Conservation (phyloP, 805 yeast species). For the Candida silvicultrix region DNA sequence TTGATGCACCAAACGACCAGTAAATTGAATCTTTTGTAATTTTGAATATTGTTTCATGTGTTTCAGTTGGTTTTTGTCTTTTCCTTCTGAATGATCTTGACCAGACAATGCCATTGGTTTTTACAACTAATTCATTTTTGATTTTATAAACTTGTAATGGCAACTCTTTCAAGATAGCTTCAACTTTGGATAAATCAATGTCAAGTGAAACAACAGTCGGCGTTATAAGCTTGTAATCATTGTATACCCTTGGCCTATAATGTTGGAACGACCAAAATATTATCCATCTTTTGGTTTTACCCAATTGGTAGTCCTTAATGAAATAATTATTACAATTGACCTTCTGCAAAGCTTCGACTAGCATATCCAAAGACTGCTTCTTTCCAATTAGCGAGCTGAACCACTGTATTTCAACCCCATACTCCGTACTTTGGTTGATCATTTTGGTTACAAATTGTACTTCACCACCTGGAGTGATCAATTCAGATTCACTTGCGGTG, state of each 20-base stretch:
- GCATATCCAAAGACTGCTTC: conserved; percentile 8
- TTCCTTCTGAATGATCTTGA: conserved; percentile 19
- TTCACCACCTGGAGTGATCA: conserved; percentile 43
- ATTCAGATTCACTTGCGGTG: conserved; percentile 29
- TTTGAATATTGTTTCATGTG: conserved; percentile 5
- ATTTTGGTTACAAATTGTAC: conserved; percentile 29
- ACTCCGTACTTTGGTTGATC: conserved; percentile 26
- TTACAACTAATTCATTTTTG: neutral
- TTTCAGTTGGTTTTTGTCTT: conserved; percentile 1
- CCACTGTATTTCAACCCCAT: conserved; percentile 24
- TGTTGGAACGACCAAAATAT: conserved; percentile 18
- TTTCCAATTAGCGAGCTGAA: conserved; percentile 34
- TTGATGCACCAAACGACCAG: conserved; percentile 13
- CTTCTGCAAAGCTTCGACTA: conserved; percentile 4
- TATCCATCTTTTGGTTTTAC: conserved; percentile 20
- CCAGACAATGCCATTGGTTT: conserved; percentile 18
- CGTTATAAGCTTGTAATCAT: conserved; percentile 1
- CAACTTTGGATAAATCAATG: conserved; percentile 7
- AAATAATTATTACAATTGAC: conserved; percentile 9
- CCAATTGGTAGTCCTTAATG: conserved; percentile 15
- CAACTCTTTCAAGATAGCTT: neutral
- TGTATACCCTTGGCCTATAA: conserved; percentile 8
- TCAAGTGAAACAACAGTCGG: conserved; percentile 10
- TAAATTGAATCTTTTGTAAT: conserved; percentile 8
- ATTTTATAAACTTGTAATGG: neutral